These are phyloP conservation scores for Sphaerosporella brunnea DNA, from an alignment of 495 filamentous ascomycete species.

Conservation along the genomic window DNA sequence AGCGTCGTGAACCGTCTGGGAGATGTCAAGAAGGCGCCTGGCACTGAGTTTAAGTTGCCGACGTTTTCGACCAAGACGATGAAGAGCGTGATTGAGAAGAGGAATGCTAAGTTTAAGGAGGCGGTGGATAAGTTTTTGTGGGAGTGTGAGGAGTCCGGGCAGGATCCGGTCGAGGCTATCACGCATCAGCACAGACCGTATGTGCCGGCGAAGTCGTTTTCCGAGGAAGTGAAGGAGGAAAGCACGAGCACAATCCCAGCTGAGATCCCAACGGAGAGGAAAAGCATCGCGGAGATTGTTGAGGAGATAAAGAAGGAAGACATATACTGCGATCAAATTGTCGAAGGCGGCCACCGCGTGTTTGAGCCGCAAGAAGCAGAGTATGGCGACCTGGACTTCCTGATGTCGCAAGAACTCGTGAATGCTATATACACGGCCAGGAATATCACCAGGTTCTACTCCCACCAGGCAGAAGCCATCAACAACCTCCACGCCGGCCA, in stretches of 20 bases:
- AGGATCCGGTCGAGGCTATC: constrained; percentile 52
- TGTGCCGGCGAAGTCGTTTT: constrained; percentile 25
- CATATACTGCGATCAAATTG: constrained; percentile 86
- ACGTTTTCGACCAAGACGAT: constrained; percentile 87
- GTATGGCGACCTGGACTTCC: constrained; percentile 71
- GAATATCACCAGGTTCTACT: constrained; percentile 71
- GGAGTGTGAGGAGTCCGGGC: constrained; percentile 42
- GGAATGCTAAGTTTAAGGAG: constrained; percentile 67
- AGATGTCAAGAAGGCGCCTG: constrained; percentile 36
- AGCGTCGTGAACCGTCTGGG: constrained; percentile 53
- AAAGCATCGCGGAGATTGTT: constrained; percentile 69
- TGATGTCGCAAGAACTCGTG: constrained; percentile 74
- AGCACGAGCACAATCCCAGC: constrained; percentile 21
- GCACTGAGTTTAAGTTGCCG: constrained; percentile 74
- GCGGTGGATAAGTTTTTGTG: constrained; percentile 64
- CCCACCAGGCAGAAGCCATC: constrained; percentile 89
- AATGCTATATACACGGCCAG: constrained; percentile 86
- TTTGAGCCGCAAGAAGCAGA: constrained; percentile 73
- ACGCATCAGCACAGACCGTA: constrained; percentile 34
- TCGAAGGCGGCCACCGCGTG: constrained; percentile 81
- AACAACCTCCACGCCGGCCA: constrained; percentile 69
- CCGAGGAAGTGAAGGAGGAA: background rate
- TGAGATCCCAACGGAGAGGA: constrained; percentile 63
- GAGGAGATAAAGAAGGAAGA: constrained; percentile 60
- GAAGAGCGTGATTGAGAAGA: constrained; percentile 74